phyloP scores from a whole-genome alignment of 1,139 yeast species.

The Taiozyma sp. region DNA sequence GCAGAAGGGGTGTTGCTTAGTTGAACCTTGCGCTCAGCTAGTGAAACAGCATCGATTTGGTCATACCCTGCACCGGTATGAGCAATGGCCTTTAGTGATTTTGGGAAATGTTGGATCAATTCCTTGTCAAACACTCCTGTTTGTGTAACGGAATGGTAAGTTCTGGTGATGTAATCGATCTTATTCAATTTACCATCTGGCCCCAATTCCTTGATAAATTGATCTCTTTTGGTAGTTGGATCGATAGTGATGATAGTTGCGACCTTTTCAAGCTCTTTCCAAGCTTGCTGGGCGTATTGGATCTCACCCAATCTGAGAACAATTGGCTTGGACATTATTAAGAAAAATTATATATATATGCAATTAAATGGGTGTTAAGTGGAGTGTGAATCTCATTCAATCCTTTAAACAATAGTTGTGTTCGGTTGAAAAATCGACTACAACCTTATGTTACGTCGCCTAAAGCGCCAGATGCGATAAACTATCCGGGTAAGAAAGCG shows the following conservation, averaged over 20 bases:
- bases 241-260: slow-evolving; percentile 46
- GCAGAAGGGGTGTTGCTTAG: slow-evolving; percentile 68
- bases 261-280: slow-evolving; percentile 43
- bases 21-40: slow-evolving; percentile 43
- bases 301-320: slow-evolving; percentile 57
- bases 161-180: slow-evolving; percentile 46
- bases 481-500: too few species aligned
- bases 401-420: too few species aligned
- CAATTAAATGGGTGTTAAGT: too few species aligned
- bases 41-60: slow-evolving; percentile 53
- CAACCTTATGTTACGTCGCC: too few species aligned
- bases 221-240: slow-evolving; percentile 42
- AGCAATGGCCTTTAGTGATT: slow-evolving; percentile 56
- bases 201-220: slow-evolving; percentile 42
- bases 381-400: too few species aligned
- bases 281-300: slow-evolving; percentile 48
- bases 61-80: slow-evolving; percentile 97
- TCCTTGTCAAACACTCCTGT: slow-evolving; percentile 82
- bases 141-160: slow-evolving; percentile 38
- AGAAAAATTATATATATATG: too few species aligned
- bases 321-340: slow-evolving; percentile 34
- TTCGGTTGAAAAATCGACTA: too few species aligned
- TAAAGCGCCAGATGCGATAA: too few species aligned
- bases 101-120: slow-evolving; percentile 55
- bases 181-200: slow-evolving; percentile 36